Percentiles rank a stretch among this genome's conserved stretches.
phyloP scores from a whole-genome alignment of 2,329 filamentous ascomycete species.

The Colletotrichum tropicale region DNA sequence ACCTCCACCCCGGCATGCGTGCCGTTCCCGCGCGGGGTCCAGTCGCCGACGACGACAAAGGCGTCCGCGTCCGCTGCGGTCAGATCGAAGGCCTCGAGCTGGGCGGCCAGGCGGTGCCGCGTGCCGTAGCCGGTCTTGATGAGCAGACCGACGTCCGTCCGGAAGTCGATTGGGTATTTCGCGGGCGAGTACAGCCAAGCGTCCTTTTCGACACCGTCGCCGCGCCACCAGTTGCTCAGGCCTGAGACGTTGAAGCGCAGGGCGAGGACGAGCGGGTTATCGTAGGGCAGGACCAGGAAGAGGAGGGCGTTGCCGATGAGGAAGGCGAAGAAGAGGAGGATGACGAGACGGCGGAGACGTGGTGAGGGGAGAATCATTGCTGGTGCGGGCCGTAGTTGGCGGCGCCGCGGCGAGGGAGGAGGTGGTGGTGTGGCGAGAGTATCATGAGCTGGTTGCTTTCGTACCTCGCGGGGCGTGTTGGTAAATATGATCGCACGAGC shows the following conservation, averaged over 20 bases:
- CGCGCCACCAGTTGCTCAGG: slow-evolving; percentile 33
- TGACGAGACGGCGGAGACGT: slow-evolving; percentile 5
- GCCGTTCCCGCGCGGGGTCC: slow-evolving; percentile 39
- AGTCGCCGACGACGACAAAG: slow-evolving; percentile 57
- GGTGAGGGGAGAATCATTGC: slow-evolving; percentile 1
- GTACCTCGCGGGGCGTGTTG: background rate
- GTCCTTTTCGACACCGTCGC: slow-evolving; percentile 35
- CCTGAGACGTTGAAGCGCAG: slow-evolving; percentile 25
- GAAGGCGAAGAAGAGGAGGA: background rate
- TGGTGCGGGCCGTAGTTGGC: background rate
- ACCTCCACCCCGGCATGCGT: slow-evolving; percentile 38
- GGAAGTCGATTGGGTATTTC: slow-evolving; percentile 47
- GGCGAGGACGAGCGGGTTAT: slow-evolving; percentile 17
- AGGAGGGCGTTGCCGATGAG: slow-evolving; percentile 8
- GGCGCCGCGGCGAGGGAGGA: background rate
- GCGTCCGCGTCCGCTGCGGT: slow-evolving; percentile 39
- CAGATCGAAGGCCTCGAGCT: slow-evolving; percentile 50
- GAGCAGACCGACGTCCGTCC: slow-evolving; percentile 53
- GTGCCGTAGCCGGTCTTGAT: slow-evolving; percentile 64
- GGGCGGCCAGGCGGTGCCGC: slow-evolving; percentile 48
- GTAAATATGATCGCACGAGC: background rate
- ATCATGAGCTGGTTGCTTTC: background rate
- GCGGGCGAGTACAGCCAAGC: slow-evolving; percentile 45
- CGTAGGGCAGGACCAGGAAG: slow-evolving; percentile 17
- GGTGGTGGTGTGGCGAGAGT: background rate